A percentile compares a stretch with the other conserved stretches of the same genome.
Conservation (phyloP, 2,329 filamentous ascomycete genomes). For the Waltergamsia citrina region DNA sequence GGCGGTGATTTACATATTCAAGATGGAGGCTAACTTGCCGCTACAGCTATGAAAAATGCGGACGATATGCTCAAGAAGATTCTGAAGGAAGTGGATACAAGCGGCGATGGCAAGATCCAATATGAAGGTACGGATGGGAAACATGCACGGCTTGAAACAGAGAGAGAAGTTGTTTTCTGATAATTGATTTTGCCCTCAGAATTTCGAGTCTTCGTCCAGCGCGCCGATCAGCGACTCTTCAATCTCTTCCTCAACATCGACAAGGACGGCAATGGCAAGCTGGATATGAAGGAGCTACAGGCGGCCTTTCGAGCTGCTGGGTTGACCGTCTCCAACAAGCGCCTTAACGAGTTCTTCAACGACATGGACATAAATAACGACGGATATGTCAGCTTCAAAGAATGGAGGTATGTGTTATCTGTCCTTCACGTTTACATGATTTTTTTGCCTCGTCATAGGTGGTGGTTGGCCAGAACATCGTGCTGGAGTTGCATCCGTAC, state of each 20-base stretch:
- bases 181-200: conserved; percentile 42
- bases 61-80: conserved; percentile 76
- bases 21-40: not conserved
- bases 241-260: conserved; percentile 82
- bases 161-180: too few relatives aligned
- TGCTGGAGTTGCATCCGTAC: too few relatives aligned
- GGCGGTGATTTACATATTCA: too few relatives aligned
- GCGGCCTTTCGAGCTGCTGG: conserved; percentile 70
- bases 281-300: conserved; percentile 79
- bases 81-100: conserved; percentile 73
- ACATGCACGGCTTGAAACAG: not conserved
- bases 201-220: conserved; percentile 79
- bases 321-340: conserved; percentile 65
- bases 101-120: conserved; percentile 82
- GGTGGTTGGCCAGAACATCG: conserved; percentile 6
- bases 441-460: conserved; percentile 3
- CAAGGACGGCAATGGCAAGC: conserved; percentile 70
- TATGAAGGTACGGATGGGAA: conserved; percentile 61
- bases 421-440: conserved; percentile 3
- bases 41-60: conserved; percentile 73
- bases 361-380: conserved; percentile 88
- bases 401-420: conserved; percentile 76
- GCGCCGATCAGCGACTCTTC: conserved; percentile 77
- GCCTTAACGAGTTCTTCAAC: conserved; percentile 76
- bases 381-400: conserved; percentile 79